A percentile compares a stretch with the other conserved stretches of the same genome.
These are phyloP conservation scores for Pichia sp. DNA, from an alignment of 1,139 yeast species.

Conservation along the genomic window DNA sequence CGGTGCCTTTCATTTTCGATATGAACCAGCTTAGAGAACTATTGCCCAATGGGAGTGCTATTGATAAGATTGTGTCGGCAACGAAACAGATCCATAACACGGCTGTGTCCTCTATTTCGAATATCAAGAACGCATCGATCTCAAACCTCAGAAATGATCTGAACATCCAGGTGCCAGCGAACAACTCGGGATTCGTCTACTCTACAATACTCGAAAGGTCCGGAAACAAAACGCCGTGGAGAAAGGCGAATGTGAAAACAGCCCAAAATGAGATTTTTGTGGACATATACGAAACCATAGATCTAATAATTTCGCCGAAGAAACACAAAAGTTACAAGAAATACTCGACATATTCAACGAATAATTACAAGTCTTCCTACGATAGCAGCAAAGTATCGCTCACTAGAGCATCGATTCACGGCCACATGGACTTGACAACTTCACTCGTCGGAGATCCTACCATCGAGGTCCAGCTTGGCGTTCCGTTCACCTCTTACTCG, in stretches of 20 bases:
- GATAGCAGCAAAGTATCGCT: neutral
- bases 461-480: conserved; percentile 50
- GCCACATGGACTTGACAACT: conserved; percentile 59
- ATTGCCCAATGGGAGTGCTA: conserved; percentile 49
- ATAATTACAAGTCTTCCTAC: neutral
- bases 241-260: conserved; percentile 59
- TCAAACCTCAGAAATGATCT: conserved; percentile 5
- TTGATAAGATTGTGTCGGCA: conserved; percentile 38
- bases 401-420: conserved; percentile 51
- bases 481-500: conserved; percentile 23
- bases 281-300: conserved; percentile 63
- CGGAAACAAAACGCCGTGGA: conserved; percentile 58
- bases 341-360: conserved; percentile 1
- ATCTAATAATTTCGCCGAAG: conserved; percentile 37
- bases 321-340: neutral
- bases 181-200: conserved; percentile 1
- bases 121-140: conserved; percentile 23
- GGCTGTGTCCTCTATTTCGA: conserved; percentile 28
- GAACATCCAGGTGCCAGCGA: neutral
- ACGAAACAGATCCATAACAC: conserved; percentile 34
- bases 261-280: conserved; percentile 78
- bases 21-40: conserved; percentile 64
- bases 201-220: conserved; percentile 30
- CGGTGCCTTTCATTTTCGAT: conserved; percentile 69
- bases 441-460: conserved; percentile 74